Base-by-base conservation (phyloP, 1,284 basidiomycete genomes). In the Apiotrichum mycotoxinovorans region DNA sequence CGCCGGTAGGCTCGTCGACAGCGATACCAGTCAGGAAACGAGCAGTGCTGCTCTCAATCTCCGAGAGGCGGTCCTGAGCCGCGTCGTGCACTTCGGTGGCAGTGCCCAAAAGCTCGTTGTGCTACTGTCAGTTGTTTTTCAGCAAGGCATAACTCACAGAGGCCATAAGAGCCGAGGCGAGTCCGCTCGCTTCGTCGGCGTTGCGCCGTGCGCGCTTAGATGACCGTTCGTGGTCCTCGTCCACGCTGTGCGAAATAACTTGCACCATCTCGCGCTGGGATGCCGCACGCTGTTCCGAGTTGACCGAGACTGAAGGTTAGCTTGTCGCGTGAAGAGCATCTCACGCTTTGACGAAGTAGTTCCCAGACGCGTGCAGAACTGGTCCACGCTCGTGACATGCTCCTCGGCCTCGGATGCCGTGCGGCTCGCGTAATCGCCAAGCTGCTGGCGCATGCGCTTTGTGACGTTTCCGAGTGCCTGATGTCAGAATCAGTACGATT, bases 1-100 rank as follows among this genome's bases (percentile, higher is more conserved):
- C 51, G 15, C 80, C 79, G 0, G 80, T 81, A 1, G 79, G 68
- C 3, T 73, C 57, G 59, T 81, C 79, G n/a, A 74, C 68, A 5
- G 60, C 62, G 14, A 81, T 71, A 14, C 68, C 67, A 5, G 57
- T 56, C 8, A 63, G 49, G 17, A 78, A 69, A 65, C 73, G 72
- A 1, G 56, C 54, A 1, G 77, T 72, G 17, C 68, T 57, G 25
- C 52, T 41, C 20, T 64, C 57, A 38, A 78, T 67, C 5, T 51
- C 38, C 18, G 62, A 53, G 33, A 79, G 57, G 11, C 64, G 55
- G 5, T 56, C 42, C 33, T 63, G 57, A 12, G 72, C 59, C 11
- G 50, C 27, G 5, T 53, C 26, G 50, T 70, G 49, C 45, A 59
- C 55, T 34, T 56, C 27, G 33, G 51, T 20, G 52, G 67, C 61